Evolutionary conservation across 495 filamentous ascomycete species (phyloP).

Genomic region (Tuber melanosporum): DNA sequence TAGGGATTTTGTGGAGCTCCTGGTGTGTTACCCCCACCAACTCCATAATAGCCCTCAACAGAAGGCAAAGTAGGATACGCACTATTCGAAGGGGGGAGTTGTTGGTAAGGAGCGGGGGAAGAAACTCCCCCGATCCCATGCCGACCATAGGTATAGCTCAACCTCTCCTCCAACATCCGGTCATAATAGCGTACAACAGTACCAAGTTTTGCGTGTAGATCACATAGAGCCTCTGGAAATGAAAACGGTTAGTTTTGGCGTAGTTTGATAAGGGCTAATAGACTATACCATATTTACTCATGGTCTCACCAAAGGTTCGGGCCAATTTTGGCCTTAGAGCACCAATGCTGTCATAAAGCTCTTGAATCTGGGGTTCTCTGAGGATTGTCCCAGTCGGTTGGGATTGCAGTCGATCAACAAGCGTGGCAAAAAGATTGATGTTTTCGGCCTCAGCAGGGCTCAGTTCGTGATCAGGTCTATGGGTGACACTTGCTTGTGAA

Average conservation of each 20-base stretch:
- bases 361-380: slow-evolving; percentile 93
- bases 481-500: slow-evolving; percentile 46
- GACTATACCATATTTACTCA: slow-evolving; percentile 92
- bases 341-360: slow-evolving; percentile 95
- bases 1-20: slow-evolving; percentile 24
- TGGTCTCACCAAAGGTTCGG: slow-evolving; percentile 94
- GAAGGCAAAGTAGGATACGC: slow-evolving; percentile 29
- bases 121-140: slow-evolving; percentile 53
- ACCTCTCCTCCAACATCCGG: slow-evolving; percentile 89
- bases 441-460: slow-evolving; percentile 92
- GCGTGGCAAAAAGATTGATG: slow-evolving; percentile 89
- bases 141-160: slow-evolving; percentile 87
- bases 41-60: slow-evolving; percentile 32
- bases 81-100: slow-evolving; percentile 14
- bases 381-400: slow-evolving; percentile 93
- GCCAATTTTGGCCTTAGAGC: slow-evolving; percentile 86
- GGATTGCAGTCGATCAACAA: slow-evolving; percentile 90
- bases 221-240: slow-evolving; percentile 70
- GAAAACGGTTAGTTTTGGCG: not conserved
- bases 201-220: slow-evolving; percentile 88
- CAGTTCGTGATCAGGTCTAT: slow-evolving; percentile 80
- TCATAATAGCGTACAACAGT: slow-evolving; percentile 99
- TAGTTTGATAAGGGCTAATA: not conserved
- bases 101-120: slow-evolving; percentile 31
- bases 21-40: slow-evolving; percentile 16